Evolutionary conservation across 768 basidiomycete species (phyloP).

Genomic region (Leccinum subgranulosum): DNA sequence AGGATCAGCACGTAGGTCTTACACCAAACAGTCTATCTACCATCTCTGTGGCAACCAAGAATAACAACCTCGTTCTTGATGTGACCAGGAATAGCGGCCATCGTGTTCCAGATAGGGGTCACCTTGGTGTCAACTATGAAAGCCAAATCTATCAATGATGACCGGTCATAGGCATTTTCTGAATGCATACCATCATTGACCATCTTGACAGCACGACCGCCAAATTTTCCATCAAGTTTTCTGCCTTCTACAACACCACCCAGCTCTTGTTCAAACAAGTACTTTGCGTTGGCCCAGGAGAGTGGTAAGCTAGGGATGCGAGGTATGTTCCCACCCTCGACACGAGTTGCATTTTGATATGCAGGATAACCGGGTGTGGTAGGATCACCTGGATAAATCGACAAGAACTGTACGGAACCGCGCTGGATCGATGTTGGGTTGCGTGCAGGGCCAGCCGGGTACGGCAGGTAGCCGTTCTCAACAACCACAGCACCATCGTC

Average conservation of each 20-base stretch:
- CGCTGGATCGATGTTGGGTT: constrained; percentile 82
- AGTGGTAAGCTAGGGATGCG: constrained; percentile 82
- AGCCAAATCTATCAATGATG: neutral
- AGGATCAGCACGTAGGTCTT: neutral
- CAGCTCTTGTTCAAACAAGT: constrained; percentile 57
- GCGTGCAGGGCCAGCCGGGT: constrained; percentile 80
- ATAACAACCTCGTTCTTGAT: constrained; percentile 81
- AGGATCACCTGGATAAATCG: constrained; percentile 69
- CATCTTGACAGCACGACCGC: constrained; percentile 44
- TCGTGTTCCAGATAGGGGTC: constrained; percentile 89
- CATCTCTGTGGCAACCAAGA: constrained; percentile 86
- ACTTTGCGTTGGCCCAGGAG: constrained; percentile 79
- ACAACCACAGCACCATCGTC: constrained; percentile 80
- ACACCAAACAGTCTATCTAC: constrained; percentile 35
- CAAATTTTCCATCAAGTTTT: constrained; percentile 47
- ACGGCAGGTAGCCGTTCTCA: constrained; percentile 70
- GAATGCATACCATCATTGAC: constrained; percentile 50
- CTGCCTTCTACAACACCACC: constrained; percentile 37
- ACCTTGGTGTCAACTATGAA: constrained; percentile 67
- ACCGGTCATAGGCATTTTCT: neutral
- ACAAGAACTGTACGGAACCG: constrained; percentile 74
- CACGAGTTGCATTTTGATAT: constrained; percentile 75
- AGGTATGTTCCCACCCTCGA: constrained; percentile 59
- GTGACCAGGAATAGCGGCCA: constrained; percentile 79
- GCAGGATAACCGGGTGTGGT: constrained; percentile 86